Evolutionary conservation across 2,329 filamentous ascomycete genomes (phyloP).

Genomic region (Chrysoporthe puriensis): DNA sequence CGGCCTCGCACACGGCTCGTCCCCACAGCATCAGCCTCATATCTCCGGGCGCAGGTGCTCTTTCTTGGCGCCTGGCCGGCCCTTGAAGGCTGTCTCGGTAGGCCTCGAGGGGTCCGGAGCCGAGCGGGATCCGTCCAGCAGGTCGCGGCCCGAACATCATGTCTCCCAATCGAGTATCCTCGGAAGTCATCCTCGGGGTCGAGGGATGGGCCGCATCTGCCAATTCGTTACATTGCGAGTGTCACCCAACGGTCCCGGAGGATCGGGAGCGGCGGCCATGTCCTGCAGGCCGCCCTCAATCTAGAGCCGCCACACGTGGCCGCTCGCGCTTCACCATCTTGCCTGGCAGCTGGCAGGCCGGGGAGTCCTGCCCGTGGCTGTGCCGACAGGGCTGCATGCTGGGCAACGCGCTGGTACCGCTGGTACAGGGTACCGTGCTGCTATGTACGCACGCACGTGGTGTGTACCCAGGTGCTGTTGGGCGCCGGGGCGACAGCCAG

Average conservation of each 20-base stretch:
- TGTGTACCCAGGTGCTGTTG: not conserved
- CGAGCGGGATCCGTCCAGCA: not conserved
- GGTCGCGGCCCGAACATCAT: conserved; percentile 5
- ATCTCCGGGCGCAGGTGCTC: conserved; percentile 28
- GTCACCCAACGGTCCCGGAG: conserved; percentile 1
- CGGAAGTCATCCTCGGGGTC: conserved; percentile 3
- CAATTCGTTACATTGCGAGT: conserved; percentile 8
- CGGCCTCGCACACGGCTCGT: not conserved
- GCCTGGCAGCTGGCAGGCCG: not conserved
- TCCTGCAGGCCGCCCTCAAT: conserved; percentile 15
- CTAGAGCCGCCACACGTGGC: conserved; percentile 13
- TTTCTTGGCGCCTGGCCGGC: conserved; percentile 4
- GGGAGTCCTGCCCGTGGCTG: not conserved
- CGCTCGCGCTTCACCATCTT: not conserved
- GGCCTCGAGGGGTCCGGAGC: not conserved
- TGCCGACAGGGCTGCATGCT: conserved; percentile 15
- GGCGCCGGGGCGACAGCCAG: conserved; percentile 3
- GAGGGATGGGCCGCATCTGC: conserved; percentile 6
- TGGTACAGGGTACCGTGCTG: no score
- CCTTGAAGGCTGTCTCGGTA: not conserved
- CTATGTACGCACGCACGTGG: no score
- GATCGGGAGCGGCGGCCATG: not conserved
- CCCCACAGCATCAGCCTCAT: conserved; percentile 23
- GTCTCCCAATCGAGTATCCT: not conserved
- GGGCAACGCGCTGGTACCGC: no score